Evolutionary conservation across 805 yeast species (phyloP), one percentile per base, ranked within the genome.

Genomic region (Jamesozyma jinghongensis): DNA sequence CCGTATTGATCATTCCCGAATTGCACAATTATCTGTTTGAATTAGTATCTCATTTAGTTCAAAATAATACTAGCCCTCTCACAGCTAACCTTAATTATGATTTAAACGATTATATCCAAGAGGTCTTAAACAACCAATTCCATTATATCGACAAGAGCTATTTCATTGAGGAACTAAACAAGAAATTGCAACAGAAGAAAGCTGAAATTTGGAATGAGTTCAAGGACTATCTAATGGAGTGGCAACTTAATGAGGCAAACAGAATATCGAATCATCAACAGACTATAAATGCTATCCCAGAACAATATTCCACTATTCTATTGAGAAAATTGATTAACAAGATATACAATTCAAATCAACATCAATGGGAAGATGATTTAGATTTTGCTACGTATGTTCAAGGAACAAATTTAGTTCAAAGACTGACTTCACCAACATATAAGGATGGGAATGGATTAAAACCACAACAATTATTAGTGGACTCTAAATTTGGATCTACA

Each of bases 381-480:
- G 63, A 65, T 47, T 61, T 61, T 44, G 61, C 65, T 10, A 52
- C 62, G 3, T 55, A 48, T 36, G 51, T 56, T 1, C 62, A 57
- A 33, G 71, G 70, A 3, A 64, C 70, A 6, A 53, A 63, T 37
- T 45, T 67, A 19, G 45, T 67, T 22, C 63, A 64, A 40, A 61
- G 59, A 40, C 41, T 65, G 32, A 58, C 68, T 2, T 63, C 70
- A 1, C 25, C 48, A 13, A 59, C 65, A 2, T 63, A 59, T 40
- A 40, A 45, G 20, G 39, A 49, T 3, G 57, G 61, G 4, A 52
- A 51, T 37, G 59, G 55, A 1, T 42, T 57, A 4, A 35, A 48
- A 8, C 59, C 65, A 5, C 40, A 51, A 14, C 58, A 56, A 33
- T 37, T 61, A 31, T 42, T 61, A 34, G 42, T 50, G 6, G 59